A percentile compares a stretch with the other conserved stretches of the same genome.
Conservation (phyloP, 768 basidiomycete genomes). For the Collybiopsis confluens region DNA sequence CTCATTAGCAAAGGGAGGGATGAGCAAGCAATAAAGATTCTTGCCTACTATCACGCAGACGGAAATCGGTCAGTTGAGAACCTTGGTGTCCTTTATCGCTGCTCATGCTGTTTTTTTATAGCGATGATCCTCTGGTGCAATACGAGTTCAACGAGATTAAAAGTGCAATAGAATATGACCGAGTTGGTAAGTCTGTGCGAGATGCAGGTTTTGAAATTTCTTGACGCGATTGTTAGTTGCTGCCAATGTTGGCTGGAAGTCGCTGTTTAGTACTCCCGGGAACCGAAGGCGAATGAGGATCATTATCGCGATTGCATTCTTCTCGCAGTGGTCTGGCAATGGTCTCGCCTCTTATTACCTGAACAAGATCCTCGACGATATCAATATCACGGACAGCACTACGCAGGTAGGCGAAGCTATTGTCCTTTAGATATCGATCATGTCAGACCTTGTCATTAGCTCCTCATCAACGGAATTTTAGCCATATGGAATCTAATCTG, state of each 20-base stretch:
- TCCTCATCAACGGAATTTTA: constrained; percentile 82
- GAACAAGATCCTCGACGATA: constrained; percentile 62
- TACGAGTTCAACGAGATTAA: constrained; percentile 82
- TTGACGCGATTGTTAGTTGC: constrained; percentile 29
- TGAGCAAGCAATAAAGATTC: constrained; percentile 57
- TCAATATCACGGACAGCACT: constrained; percentile 58
- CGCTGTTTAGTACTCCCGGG: constrained; percentile 61
- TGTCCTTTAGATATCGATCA: constrained; percentile 5
- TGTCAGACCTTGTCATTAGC: constrained; percentile 31
- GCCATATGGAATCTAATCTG: constrained; percentile 78
- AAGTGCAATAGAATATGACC: constrained; percentile 68
- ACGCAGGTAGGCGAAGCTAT: constrained; percentile 33
- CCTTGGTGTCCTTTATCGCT: too few species aligned
- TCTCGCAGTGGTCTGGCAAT: constrained; percentile 85
- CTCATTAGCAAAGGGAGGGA: constrained; percentile 72
- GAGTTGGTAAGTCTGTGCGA: constrained; percentile 23
- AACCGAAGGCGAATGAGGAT: constrained; percentile 76
- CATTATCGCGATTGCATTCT: constrained; percentile 74
- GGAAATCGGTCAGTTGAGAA: constrained; percentile 55
- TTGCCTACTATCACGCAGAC: constrained; percentile 84
- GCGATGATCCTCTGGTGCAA: constrained; percentile 61
- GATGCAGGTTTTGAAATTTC: background rate
- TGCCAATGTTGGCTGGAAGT: constrained; percentile 62
- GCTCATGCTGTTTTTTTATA: constrained; percentile 12
- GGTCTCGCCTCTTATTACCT: constrained; percentile 85